Evolutionary conservation across 345 rosid genomes (phyloP), one percentile per base, ranked within the genome.

Genomic region (Laguncularia racemosa): DNA sequence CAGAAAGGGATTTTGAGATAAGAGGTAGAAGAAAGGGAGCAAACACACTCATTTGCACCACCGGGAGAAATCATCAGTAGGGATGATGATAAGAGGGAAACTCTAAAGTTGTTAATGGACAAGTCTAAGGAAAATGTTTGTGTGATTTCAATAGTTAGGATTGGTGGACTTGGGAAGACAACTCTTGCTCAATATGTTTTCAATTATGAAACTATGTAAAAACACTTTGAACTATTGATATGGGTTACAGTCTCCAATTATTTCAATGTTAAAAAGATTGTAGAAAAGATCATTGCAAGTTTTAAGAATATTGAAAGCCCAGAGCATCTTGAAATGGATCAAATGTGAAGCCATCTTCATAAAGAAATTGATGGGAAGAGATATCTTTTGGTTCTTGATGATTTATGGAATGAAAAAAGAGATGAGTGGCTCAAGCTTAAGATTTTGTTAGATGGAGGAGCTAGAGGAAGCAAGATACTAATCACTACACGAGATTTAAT

Each of bases 91-190:
- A n/a, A 53, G 46, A n/a, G 20, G 56, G 18, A 0, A 0, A 0
- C 51, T 1, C 8, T 14, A 6, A 1, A 16, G 0, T 43, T 57
- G 3, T 13, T 57, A 3, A 0, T 44, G 0, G 20, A 45, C 5
- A 50, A 26, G 10, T 10, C 0, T 20, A 43, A 43, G 9, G 61
- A 50, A 1, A 13, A 44, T 48, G 55, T 64, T 13, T 49, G 45
- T 1, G 53, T 57, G 38, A 17, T 68, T 12, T 57, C 72, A 0
- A 48, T 68, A 16, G 59, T 53, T 14, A 63, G 67, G 10, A 62
- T 68, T 19, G 63, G 55, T 0, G 63, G 65, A 9, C 4, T 68
- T 0, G 72, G 72, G 10, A 68, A 68, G 40, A 62, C 72, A 0
- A 40, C 63, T 9, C 38, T 68, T 21, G 72, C 67, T 16, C 67